Evolutionary conservation across 148 eudicot genomes (phyloP).

Genomic region (Camellia sinensis): DNA sequence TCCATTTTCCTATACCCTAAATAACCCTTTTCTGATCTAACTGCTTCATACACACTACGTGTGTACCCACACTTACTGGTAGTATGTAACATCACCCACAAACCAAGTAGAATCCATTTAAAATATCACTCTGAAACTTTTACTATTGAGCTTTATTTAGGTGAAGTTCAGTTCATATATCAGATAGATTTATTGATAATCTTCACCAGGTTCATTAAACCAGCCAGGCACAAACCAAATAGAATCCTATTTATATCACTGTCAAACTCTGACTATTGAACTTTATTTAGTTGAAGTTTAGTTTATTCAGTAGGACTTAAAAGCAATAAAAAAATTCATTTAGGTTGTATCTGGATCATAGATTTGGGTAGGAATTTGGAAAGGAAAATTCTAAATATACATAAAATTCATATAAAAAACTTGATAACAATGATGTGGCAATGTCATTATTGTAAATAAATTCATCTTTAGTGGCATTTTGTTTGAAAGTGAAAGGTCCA

Average conservation of each 20-base stretch:
- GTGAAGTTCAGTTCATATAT: not conserved
- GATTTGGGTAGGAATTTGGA: too few species aligned
- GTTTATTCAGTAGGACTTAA: not conserved
- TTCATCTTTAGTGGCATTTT: too few species aligned
- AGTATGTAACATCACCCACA: not conserved
- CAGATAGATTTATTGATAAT: not conserved
- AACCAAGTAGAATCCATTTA: not conserved
- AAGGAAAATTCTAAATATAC: too few species aligned
- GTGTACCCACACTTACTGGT: not conserved
- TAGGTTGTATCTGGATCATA: too few species aligned
- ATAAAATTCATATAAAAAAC: too few species aligned
- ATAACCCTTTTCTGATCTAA: too few species aligned
- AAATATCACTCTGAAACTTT: not conserved
- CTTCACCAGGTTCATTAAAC: not conserved
- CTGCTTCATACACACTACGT: too few species aligned
- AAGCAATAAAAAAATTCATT: too few species aligned
- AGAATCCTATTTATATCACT: not conserved
- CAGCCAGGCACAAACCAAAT: not conserved
- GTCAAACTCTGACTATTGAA: not conserved
- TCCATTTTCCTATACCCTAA: too few species aligned
- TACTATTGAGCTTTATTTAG: not conserved
- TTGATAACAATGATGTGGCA: too few species aligned
- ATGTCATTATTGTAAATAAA: too few species aligned
- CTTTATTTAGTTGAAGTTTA: not conserved
- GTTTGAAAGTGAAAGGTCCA: too few species aligned